Evolutionary conservation across 139 green algal species (phyloP), one percentile per base, ranked within the genome.

Genomic region (Tetratostichococcus sp.): DNA sequence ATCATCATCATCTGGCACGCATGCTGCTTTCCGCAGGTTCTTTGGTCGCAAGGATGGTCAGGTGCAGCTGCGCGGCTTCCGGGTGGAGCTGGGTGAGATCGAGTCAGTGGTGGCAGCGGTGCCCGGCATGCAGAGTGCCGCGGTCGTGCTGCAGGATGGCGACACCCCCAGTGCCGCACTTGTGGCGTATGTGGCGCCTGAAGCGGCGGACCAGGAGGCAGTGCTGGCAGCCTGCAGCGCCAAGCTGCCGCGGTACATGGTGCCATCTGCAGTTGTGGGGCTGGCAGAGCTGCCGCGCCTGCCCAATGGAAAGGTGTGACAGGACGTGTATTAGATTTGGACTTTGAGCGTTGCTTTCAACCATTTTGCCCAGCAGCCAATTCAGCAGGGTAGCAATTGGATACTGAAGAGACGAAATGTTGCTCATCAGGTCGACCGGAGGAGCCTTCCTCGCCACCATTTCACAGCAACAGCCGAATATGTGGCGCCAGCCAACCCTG

Each of bases 21-120:
- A n/a, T n/a, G n/a, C n/a, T n/a, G n/a, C n/a, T n/a, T n/a, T n/a
- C 50, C 19, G 19, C 50, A 62, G 50, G 50, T 62, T 62, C 50
- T 62, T 62, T 26, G 67, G 67, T 28, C 67, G 58, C 19, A 62
- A 62, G 50, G 50, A 62, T 26, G 50, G 50, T 62, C 80, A 85
- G 72, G 72, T 89, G 39, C 87, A 75, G 57, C 33, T 75, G 5
- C 35, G 67, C 19, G 80, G 80, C 23, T 77, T 75, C 39, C 80
- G 80, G 66, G 74, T 85, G 33, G 80, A 85, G 65, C 76, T 85
- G 30, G 80, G 76, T 0, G 80, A 85, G 74, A 72, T 82, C 1
- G 80, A 85, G 43, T 43, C 67, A 22, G 65, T 35, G 19, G 25
- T 79, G 14, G 22, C 50, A n/a, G 50, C 50, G 14, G 50, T 17